These are phyloP conservation scores for Talaromyces sp. DNA, from an alignment of 2,329 filamentous ascomycete species.

Conservation along the genomic window DNA sequence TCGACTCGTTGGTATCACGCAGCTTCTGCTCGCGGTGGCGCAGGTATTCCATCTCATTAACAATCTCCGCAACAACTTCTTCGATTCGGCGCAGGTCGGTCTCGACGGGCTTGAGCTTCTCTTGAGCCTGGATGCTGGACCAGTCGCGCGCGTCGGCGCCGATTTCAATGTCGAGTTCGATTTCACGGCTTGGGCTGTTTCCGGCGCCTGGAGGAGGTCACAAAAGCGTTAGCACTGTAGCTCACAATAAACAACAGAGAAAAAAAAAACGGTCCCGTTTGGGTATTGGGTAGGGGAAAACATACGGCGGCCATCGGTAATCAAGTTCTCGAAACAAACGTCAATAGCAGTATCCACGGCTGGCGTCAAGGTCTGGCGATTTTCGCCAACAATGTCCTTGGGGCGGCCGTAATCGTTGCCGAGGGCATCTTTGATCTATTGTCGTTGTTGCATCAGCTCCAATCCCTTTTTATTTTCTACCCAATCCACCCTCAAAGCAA, in stretches of 20 bases:
- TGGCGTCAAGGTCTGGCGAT: constrained; percentile 88
- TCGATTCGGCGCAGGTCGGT: constrained; percentile 89
- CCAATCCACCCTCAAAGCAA: neutral
- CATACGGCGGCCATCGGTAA: constrained; percentile 53
- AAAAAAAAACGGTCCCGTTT: neutral
- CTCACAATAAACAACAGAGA: neutral
- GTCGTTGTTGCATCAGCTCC: neutral
- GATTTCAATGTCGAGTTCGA: constrained; percentile 94
- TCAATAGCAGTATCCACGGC: constrained; percentile 90
- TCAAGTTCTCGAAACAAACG: constrained; percentile 90
- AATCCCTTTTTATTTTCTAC: neutral
- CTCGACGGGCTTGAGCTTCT: constrained; percentile 97
- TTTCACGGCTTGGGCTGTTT: constrained; percentile 56
- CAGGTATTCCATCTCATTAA: constrained; percentile 94
- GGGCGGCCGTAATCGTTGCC: constrained; percentile 94
- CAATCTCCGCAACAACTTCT: constrained; percentile 82
- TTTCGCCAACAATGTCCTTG: constrained; percentile 86
- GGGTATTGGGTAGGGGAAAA: constrained; percentile 14
- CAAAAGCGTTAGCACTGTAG: constrained; percentile 1
- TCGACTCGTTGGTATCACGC: constrained; percentile 98
- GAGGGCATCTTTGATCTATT: constrained; percentile 84
- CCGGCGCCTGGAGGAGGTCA: constrained; percentile 24
- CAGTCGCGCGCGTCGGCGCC: constrained; percentile 97
- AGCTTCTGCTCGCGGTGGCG: constrained; percentile 85
- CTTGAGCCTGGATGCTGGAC: constrained; percentile 89